Conservation (phyloP, 2,329 filamentous ascomycete genomes). For the Pestalotiopsis sp. region DNA sequence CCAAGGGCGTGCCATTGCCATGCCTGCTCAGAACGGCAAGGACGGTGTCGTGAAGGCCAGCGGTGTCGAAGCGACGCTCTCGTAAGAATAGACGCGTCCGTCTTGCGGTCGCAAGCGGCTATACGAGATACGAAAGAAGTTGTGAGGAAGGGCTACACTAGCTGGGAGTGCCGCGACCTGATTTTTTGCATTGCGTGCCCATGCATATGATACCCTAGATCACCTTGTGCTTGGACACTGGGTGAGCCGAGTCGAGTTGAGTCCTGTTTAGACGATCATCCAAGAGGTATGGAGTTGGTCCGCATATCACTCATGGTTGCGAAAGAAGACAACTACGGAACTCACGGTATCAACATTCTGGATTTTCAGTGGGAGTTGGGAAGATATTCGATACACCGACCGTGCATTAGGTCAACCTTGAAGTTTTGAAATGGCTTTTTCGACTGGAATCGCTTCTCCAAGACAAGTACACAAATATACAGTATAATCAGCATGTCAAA, state of each 20-base stretch:
- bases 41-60: slow-evolving; percentile 35
- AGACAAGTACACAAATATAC: background rate
- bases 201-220: slow-evolving; percentile 20
- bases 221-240: background rate
- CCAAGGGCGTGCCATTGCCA: slow-evolving; percentile 40
- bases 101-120: background rate
- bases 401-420: background rate
- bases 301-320: background rate
- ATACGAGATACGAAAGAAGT: background rate
- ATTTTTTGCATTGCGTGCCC: slow-evolving; percentile 13
- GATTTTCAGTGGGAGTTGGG: background rate
- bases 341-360: background rate
- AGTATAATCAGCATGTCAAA: background rate
- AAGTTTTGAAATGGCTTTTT: background rate
- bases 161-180: background rate
- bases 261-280: background rate
- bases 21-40: slow-evolving; percentile 23
- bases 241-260: background rate
- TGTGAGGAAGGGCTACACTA: background rate
- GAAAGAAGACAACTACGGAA: background rate
- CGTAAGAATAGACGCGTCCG: slow-evolving; percentile 6
- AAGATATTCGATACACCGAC: background rate
- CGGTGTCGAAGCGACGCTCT: slow-evolving; percentile 31
- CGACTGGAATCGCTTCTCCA: background rate
- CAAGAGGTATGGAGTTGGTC: background rate